Conservation (phyloP, 2,329 filamentous ascomycete species). For the Trichophyton schoenleinii region DNA sequence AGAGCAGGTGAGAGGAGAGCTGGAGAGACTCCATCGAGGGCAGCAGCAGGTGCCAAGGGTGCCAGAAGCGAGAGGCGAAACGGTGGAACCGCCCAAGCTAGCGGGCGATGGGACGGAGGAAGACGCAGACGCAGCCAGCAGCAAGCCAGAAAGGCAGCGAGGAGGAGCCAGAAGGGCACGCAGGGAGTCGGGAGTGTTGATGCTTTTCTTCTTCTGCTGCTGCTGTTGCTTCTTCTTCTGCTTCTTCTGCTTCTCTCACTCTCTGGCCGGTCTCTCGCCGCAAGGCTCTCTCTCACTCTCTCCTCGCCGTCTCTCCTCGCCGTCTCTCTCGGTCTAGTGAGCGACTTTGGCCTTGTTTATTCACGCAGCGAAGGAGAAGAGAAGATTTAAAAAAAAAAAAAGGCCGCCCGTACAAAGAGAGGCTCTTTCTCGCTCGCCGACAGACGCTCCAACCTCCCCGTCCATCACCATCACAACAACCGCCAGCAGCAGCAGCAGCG, state of each 20-base stretch:
- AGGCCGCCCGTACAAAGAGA: too few relatives aligned
- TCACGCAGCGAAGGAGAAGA: too few relatives aligned
- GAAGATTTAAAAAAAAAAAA: too few relatives aligned
- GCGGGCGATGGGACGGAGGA: not conserved
- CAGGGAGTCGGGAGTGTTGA: not conserved
- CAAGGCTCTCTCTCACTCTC: not conserved
- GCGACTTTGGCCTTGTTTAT: too few relatives aligned
- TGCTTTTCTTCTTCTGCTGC: not conserved
- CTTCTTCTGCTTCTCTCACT: not conserved
- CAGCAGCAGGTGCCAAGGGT: not conserved
- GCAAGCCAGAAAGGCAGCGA: not conserved
- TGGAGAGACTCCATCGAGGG: not conserved
- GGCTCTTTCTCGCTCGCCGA: not conserved
- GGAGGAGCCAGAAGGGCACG: too few relatives aligned
- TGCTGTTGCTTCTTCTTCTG: not conserved
- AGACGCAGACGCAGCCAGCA: not conserved
- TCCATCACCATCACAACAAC: too few relatives aligned
- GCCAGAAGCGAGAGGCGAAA: conserved; percentile 4
- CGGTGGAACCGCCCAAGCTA: conserved; percentile 3
- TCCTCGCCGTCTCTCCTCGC: not conserved
- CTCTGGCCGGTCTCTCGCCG: too few relatives aligned
- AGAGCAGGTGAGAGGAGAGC: not conserved
- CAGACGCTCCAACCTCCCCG: too few relatives aligned
- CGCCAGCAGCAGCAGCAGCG: not conserved
- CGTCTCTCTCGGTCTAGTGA: too few relatives aligned